Evolutionary conservation across 140 eudicot species (phyloP).

Genomic region (Anethum foeniculum): DNA sequence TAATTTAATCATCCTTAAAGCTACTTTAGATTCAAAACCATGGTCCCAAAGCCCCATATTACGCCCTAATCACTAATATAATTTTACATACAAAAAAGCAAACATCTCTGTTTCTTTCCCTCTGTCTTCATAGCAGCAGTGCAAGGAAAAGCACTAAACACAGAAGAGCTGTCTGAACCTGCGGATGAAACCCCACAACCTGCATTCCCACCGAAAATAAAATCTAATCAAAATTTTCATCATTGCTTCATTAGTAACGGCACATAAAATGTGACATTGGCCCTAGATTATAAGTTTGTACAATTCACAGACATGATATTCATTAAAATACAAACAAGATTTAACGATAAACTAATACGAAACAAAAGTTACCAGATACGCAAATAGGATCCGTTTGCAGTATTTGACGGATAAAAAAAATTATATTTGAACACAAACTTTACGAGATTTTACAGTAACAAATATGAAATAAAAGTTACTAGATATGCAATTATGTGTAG

Average conservation of each 20-base stretch:
- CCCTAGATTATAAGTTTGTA: not conserved
- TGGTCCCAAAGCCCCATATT: conserved; percentile 10
- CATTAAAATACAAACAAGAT: not conserved
- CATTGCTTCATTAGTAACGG: conserved; percentile 11
- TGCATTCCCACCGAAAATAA: conserved; percentile 36
- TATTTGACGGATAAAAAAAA: too few species aligned
- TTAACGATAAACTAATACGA: not conserved
- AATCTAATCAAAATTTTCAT: conserved; percentile 28
- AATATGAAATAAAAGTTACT: too few species aligned
- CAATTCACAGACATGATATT: not conserved
- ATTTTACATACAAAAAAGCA: conserved; percentile 18
- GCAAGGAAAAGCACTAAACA: conserved; percentile 31
- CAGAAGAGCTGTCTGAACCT: conserved; percentile 30
- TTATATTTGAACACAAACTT: too few species aligned
- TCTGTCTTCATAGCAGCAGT: conserved; percentile 35
- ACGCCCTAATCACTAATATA: conserved; percentile 2
- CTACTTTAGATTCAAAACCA: conserved; percentile 52
- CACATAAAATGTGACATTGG: not conserved
- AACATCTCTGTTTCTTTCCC: conserved; percentile 24
- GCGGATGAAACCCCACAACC: conserved; percentile 46
- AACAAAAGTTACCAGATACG: not conserved
- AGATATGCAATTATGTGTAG: too few species aligned
- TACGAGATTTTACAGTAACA: too few species aligned
- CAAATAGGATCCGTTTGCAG: not conserved
- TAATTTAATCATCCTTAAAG: conserved; percentile 36